Conservation (phyloP, 169 alveolate genomes). For the Eimeria praecox region DNA sequence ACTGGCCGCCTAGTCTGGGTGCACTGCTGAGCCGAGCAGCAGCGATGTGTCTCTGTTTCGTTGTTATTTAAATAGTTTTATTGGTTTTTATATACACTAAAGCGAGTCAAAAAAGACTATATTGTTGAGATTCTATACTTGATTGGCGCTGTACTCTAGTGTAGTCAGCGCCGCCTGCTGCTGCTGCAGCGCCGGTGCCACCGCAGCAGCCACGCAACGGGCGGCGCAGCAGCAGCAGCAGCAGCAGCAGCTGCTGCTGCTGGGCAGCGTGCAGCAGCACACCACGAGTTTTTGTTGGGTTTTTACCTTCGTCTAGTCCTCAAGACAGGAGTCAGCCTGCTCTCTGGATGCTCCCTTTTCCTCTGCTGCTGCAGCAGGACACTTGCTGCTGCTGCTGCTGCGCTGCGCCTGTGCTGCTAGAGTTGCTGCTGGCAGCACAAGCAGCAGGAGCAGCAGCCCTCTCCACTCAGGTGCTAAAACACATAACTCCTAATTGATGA, state of each 20-base stretch:
- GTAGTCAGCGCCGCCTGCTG: slow-evolving; percentile 27
- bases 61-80: no score
- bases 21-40: background rate
- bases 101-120: background rate
- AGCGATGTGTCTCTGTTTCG: background rate
- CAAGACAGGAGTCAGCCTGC: slow-evolving; percentile 62
- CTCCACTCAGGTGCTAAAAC: slow-evolving; percentile 51
- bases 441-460: slow-evolving; percentile 50
- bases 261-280: slow-evolving; percentile 59
- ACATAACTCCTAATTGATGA: slow-evolving; percentile 7
- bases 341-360: slow-evolving; percentile 52
- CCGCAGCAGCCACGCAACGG: slow-evolving; percentile 70
- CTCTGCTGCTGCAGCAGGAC: slow-evolving; percentile 66
- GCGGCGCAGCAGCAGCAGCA: slow-evolving; percentile 53
- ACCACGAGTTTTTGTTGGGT: slow-evolving; percentile 50
- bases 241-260: slow-evolving; percentile 48
- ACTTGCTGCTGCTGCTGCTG: slow-evolving; percentile 39
- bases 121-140: background rate
- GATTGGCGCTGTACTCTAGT: background rate
- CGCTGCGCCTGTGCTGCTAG: slow-evolving; percentile 54
- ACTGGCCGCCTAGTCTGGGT: background rate
- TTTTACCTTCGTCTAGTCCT: slow-evolving; percentile 26
- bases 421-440: slow-evolving; percentile 33
- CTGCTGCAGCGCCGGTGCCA: slow-evolving; percentile 57
- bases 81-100: background rate